Base-by-base conservation (phyloP, 208 protist genomes). In the Acanthamoeba rhysodes region DNA sequence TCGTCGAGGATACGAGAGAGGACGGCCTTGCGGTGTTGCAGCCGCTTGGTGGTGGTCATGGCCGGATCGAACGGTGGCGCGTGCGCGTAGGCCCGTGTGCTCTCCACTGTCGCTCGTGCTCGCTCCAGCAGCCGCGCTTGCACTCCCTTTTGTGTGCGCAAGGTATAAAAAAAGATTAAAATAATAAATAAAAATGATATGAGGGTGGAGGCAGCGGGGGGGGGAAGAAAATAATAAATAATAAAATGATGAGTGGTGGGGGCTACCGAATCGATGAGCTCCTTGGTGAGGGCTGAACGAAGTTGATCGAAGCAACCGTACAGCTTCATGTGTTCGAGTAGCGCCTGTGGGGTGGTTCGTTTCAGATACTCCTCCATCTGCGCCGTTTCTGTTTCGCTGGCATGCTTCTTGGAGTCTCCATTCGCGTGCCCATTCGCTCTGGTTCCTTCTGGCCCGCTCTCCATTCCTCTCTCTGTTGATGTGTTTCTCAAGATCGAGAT, bases 1-100 rank as follows among this genome's bases (percentile, higher is more conserved):
- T 88, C 80, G 29, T 57, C 80, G 50, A 64, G 53, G n/a, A 88
- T 45, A 27, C 80, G 80, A 18, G 80, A 88, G 80, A 88, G 45
- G 18, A 88, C 22, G 29, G 53, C 53, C 50, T 64, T 88, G 29
- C 80, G 80, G 5, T 66, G 80, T 50, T 88, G 80, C n/a, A 88
- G 50, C n/a, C 50, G 48, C 80, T 88, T 88, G 50, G 53, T 20
- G 22, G 80, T 64, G 80, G 80, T 20, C 80, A 88, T 88, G 29
- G 80, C 50, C 16, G 80, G 50, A 10, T 88, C 80, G n/a, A 88
- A 88, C 8, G 80, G 80, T 29, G 80, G 50, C 2, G 80, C 80
- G 16, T 88, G 80, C 41, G n/a, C 27, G n/a, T 32, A 64, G n/a
- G 80, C 80, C 14, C 80, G 80, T 14, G 80, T 66, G 80, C 80